Percentiles rank a stretch among this genome's conserved stretches.
These are phyloP conservation scores for Talaromyces funiculosus DNA, from an alignment of 2,329 filamentous ascomycete species.

Conservation along the genomic window DNA sequence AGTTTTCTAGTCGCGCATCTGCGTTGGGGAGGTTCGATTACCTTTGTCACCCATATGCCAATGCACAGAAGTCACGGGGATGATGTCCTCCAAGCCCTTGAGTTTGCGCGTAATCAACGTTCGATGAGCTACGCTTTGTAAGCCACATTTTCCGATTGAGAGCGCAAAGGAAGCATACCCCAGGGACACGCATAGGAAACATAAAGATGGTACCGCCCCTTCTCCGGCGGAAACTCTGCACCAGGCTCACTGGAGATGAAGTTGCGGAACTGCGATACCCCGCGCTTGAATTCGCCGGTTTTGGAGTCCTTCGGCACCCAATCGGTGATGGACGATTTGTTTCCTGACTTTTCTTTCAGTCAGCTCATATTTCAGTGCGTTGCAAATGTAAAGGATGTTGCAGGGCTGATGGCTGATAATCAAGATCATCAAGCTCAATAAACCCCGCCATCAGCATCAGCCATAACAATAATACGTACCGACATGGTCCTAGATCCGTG, in stretches of 20 bases:
- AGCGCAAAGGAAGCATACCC: constrained; percentile 46
- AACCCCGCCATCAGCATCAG: background rate
- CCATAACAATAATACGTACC: constrained; percentile 21
- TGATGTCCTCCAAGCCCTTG: constrained; percentile 84
- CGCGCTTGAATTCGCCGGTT: constrained; percentile 88
- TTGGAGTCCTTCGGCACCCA: constrained; percentile 76
- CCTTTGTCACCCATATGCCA: constrained; percentile 75
- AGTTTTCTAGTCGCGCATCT: background rate
- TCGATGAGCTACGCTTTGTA: constrained; percentile 59
- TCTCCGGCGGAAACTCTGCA: constrained; percentile 76
- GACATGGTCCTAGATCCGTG: constrained; percentile 26
- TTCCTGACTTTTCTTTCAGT: constrained; percentile 5
- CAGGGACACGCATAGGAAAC: constrained; percentile 92
- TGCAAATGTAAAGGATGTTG: constrained; percentile 17
- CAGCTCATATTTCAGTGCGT: background rate
- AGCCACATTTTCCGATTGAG: background rate
- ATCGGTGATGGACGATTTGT: constrained; percentile 57
- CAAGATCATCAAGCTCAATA: background rate
- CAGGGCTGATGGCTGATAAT: background rate
- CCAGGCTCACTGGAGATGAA: constrained; percentile 67
- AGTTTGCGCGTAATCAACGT: constrained; percentile 81
- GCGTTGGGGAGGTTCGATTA: constrained; percentile 22
- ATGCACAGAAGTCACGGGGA: constrained; percentile 76
- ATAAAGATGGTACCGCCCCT: constrained; percentile 88
- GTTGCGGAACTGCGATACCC: constrained; percentile 74